These are phyloP conservation scores for Trametes maxima DNA, from an alignment of 768 basidiomycete genomes.

Conservation along the genomic window DNA sequence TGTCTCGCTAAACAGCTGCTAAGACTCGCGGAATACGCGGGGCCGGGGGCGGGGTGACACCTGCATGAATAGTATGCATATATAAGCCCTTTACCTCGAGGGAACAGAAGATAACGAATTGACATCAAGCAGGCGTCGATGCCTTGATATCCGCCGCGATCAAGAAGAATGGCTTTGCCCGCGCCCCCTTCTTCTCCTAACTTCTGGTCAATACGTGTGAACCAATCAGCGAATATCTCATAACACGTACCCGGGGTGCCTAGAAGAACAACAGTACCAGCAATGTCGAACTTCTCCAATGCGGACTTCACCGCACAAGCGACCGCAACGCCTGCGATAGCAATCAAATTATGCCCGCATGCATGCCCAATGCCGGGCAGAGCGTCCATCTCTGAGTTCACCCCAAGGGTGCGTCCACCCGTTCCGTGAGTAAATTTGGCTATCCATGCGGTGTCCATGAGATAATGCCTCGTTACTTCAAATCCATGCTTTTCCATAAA, in stretches of 20 bases:
- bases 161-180: constrained; percentile 71
- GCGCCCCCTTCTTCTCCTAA: constrained; percentile 78
- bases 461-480: constrained; percentile 59
- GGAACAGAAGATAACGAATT: constrained; percentile 20
- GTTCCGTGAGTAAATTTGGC: constrained; percentile 65
- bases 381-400: constrained; percentile 74
- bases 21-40: constrained; percentile 65
- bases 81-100: not conserved
- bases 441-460: constrained; percentile 74
- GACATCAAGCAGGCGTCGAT: constrained; percentile 82
- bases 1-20: constrained; percentile 66
- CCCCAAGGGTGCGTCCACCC: constrained; percentile 71
- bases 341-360: constrained; percentile 85
- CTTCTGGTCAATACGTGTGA: not conserved
- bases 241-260: constrained; percentile 69
- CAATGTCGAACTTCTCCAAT: constrained; percentile 59
- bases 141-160: constrained; percentile 70
- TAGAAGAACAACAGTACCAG: constrained; percentile 69
- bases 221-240: not conserved
- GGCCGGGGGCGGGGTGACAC: constrained; percentile 84
- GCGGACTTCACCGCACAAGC: constrained; percentile 69
- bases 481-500: constrained; percentile 73
- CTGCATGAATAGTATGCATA: constrained; percentile 37
- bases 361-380: constrained; percentile 55
- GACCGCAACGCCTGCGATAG: constrained; percentile 72